Conservation (phyloP, 1,139 yeast genomes). For the Yamadazyma jaroonii region DNA sequence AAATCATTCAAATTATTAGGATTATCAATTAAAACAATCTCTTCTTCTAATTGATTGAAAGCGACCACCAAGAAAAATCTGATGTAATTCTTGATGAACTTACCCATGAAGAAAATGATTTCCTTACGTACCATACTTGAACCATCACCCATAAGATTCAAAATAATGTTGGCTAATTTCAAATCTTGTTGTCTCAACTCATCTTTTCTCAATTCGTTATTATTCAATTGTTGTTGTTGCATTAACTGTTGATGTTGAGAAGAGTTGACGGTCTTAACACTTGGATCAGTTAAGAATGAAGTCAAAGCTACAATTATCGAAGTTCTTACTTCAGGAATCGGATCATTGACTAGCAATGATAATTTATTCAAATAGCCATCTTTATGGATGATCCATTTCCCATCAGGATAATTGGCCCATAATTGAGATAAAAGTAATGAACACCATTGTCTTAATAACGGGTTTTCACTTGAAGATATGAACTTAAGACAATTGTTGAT, state of each 20-base stretch:
- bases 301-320: constrained; percentile 77
- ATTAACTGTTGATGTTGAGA: constrained; percentile 23
- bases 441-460: constrained; percentile 91
- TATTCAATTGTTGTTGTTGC: constrained; percentile 17
- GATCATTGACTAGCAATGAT: constrained; percentile 66
- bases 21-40: constrained; percentile 63
- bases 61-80: constrained; percentile 85
- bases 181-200: constrained; percentile 56
- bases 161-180: constrained; percentile 47
- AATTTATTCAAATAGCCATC: constrained; percentile 63
- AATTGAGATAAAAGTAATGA: constrained; percentile 74
- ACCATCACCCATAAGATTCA: constrained; percentile 71
- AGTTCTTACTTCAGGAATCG: constrained; percentile 93
- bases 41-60: constrained; percentile 81
- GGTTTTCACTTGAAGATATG: constrained; percentile 73
- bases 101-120: constrained; percentile 71
- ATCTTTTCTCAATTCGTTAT: constrained; percentile 30
- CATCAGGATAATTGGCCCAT: constrained; percentile 72
- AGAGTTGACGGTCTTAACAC: constrained; percentile 4
- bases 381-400: constrained; percentile 67
- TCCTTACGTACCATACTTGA: constrained; percentile 88
- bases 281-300: constrained; percentile 55
- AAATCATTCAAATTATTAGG: constrained; percentile 58
- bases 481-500: constrained; percentile 66
- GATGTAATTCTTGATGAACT: constrained; percentile 66